Conservation (phyloP, 768 basidiomycete genomes). For the Lactarius pseudohatsudake region DNA sequence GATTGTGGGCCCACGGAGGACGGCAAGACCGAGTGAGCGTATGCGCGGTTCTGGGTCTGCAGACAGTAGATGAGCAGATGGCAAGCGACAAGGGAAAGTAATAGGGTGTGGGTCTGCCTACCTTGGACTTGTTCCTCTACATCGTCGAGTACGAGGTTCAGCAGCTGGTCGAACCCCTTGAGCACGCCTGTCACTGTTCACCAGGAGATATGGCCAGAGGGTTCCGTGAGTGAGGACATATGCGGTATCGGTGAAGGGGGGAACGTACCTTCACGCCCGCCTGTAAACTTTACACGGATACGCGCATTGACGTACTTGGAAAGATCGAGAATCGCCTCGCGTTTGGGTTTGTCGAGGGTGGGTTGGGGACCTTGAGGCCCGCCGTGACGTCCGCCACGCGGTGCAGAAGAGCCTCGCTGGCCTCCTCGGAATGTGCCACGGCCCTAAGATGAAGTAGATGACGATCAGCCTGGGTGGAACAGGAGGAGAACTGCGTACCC, state of each 20-base stretch:
- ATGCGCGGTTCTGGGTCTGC: slow-evolving; percentile 65
- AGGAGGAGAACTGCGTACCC: slow-evolving; percentile 44
- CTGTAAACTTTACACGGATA: slow-evolving; percentile 97
- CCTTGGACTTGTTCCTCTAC: slow-evolving; percentile 82
- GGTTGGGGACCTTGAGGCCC: slow-evolving; percentile 49
- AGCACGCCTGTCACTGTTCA: slow-evolving; percentile 79
- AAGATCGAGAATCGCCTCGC: slow-evolving; percentile 94
- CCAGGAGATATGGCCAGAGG: slow-evolving; percentile 11
- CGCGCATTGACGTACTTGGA: slow-evolving; percentile 91
- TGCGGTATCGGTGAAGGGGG: not conserved
- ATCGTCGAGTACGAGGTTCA: slow-evolving; percentile 96
- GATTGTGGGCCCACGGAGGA: slow-evolving; percentile 92
- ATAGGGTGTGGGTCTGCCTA: slow-evolving; percentile 32
- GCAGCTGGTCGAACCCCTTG: slow-evolving; percentile 94
- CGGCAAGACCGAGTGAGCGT: slow-evolving; percentile 77
- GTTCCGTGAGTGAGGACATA: not conserved
- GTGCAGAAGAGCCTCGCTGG: slow-evolving; percentile 41
- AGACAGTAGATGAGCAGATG: not conserved
- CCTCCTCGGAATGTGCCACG: slow-evolving; percentile 54
- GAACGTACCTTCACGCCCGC: slow-evolving; percentile 83
- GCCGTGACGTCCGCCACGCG: slow-evolving; percentile 48
- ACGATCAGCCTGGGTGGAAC: not conserved
- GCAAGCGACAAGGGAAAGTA: slow-evolving; percentile 17
- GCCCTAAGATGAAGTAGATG: slow-evolving; percentile 49
- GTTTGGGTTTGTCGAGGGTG: slow-evolving; percentile 73